A percentile compares a stretch with the other conserved stretches of the same genome.
Conservation (phyloP, 495 filamentous ascomycete genomes). For the Amphirosellinia nigrospora region DNA sequence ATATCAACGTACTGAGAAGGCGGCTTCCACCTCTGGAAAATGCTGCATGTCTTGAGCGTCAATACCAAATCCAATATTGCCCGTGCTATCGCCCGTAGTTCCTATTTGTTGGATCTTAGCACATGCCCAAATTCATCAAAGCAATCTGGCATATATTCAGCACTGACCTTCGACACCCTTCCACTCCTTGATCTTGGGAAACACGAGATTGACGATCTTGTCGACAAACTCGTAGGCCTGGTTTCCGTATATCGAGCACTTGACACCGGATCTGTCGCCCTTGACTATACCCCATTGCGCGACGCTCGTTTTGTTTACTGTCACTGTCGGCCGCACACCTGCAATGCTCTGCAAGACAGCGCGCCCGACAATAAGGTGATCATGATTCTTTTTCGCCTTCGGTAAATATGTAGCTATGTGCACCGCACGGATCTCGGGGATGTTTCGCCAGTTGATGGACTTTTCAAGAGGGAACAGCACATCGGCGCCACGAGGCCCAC, state of each 20-base stretch:
- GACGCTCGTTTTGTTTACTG: constrained; percentile 70
- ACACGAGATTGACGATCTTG: constrained; percentile 83
- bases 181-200: constrained; percentile 96
- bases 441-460: constrained; percentile 81
- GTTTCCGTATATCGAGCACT: constrained; percentile 73
- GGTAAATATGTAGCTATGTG: constrained; percentile 77
- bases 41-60: constrained; percentile 70
- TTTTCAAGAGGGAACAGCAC: constrained; percentile 73
- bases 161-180: constrained; percentile 72
- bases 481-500: constrained; percentile 73
- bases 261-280: constrained; percentile 68
- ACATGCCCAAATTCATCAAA: neutral
- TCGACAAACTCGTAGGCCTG: constrained; percentile 87
- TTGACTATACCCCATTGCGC: constrained; percentile 63
- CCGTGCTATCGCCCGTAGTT: constrained; percentile 77
- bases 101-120: constrained; percentile 36
- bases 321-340: constrained; percentile 73
- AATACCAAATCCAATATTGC: constrained; percentile 86
- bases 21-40: constrained; percentile 92
- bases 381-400: constrained; percentile 64
- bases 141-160: constrained; percentile 28
- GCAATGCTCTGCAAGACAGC: constrained; percentile 87
- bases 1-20: constrained; percentile 78
- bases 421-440: constrained; percentile 81
- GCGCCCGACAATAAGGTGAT: constrained; percentile 77